Evolutionary conservation across 1,284 basidiomycete species (phyloP), one percentile per base, ranked within the genome.

Genomic region (Sporisorium reilianum): DNA sequence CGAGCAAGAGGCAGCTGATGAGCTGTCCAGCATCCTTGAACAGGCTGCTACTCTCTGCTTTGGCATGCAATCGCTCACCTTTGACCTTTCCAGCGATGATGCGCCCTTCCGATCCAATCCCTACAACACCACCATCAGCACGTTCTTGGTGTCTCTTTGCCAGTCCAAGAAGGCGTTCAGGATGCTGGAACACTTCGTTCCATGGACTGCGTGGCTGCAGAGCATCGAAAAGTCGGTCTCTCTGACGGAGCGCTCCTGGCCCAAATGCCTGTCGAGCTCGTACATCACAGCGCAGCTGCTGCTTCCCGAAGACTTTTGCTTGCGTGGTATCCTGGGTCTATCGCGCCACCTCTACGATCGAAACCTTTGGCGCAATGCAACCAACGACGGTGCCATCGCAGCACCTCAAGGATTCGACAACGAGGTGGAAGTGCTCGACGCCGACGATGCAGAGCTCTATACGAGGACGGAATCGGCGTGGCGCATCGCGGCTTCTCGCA

Each of bases 271-370:
- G 10, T 44, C 60, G 5, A 45, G 26, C 18, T 51, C 69, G 16
- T 85, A 86, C 52, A 82, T 88, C 9, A 83, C 86, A 16, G 78
- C 89, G 9, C 90, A 88, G 58, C 87, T 89, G 14, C 92, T 94
- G 0, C 87, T 99, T 3, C 90, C 93, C 0, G 97, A 99, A 85
- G 97, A 99, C 84, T 97, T 95, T 94, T 93, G 93, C 78, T 85
- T 98, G 67, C 89, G 95, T 32, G 97, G 97, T 4, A 92, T 95
- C 90, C 93, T 66, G 5, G 72, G 72, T 10, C 42, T 75, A 9
- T 66, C 66, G 14, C 66, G 66, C 8, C 72, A 75, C 16, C 51
- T 69, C 8, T 75, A 60, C 56, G 72, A 70, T 51, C 62, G 72
- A 14, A 58, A 49, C 7, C 51, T 75, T 2, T 70, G 63, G 66